Percentiles rank a stretch among this genome's conserved stretches.
These are phyloP conservation scores for grape (Vitis vinifera) DNA, from an alignment of 164 flowering plant species.

Conservation along the genomic window ASM3070453v1 NC_081821.1:7515001-7515500, in stretches of 20 bases:
- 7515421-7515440: no score
- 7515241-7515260: conserved; percentile 8
- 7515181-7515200: conserved; percentile 40
- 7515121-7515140: conserved; percentile 21
- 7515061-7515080: conserved; percentile 27
- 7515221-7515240: conserved; percentile 6
- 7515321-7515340: not conserved
- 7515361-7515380: no score
- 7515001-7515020: conserved; percentile 58
- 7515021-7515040: conserved; percentile 59
- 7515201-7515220: conserved; percentile 14
- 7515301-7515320: not conserved
- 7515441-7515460: no score
- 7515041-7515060: conserved; percentile 26
- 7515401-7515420: no score
- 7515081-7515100: conserved; percentile 30
- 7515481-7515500: no score
- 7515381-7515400: no score
- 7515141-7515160: conserved; percentile 20
- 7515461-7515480: no score
- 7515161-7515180: conserved; percentile 18
- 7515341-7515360: not conserved
- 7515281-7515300: not conserved
- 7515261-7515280: not conserved
- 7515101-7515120: conserved; percentile 25